Percentiles rank a stretch among this genome's conserved stretches.
Evolutionary conservation across 495 filamentous ascomycete species (phyloP).

Genomic region (Lichenothelia convexa): DNA sequence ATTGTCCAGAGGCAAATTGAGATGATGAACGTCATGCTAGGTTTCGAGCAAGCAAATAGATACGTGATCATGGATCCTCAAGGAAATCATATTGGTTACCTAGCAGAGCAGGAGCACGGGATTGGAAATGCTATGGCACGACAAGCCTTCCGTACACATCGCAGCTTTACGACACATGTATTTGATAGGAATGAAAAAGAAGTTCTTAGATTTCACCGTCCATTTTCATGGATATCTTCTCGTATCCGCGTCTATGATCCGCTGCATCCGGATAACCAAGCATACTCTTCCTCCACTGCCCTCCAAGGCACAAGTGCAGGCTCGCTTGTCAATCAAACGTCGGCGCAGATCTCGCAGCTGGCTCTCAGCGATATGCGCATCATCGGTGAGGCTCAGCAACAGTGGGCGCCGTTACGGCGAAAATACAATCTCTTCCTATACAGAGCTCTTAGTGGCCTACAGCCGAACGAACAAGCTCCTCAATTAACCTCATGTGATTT

Average conservation of each 20-base stretch:
- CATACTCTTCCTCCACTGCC: constrained; percentile 24
- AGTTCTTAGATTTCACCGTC: constrained; percentile 49
- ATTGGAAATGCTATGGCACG: constrained; percentile 38
- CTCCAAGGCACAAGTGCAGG: constrained; percentile 25
- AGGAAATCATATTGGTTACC: constrained; percentile 48
- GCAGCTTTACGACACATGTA: constrained; percentile 52
- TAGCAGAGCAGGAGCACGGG: constrained; percentile 48
- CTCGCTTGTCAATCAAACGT: constrained; percentile 25
- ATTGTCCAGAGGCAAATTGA: constrained; percentile 50
- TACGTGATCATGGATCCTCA: constrained; percentile 56
- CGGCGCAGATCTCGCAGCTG: constrained; percentile 33
- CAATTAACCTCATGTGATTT: constrained; percentile 27
- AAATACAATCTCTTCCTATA: constrained; percentile 52
- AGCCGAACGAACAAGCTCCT: constrained; percentile 13
- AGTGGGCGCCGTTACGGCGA: constrained; percentile 47
- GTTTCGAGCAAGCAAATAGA: constrained; percentile 56
- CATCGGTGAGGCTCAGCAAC: constrained; percentile 48
- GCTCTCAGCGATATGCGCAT: constrained; percentile 39
- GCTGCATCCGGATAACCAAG: constrained; percentile 15
- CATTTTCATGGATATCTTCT: constrained; percentile 49
- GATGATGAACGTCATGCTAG: constrained; percentile 53
- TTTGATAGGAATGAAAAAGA: constrained; percentile 48
- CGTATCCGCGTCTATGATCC: constrained; percentile 47
- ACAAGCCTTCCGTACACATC: constrained; percentile 46
- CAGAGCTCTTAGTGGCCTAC: constrained; percentile 11